Evolutionary conservation across 495 filamentous ascomycete species (phyloP), one percentile per base, ranked within the genome.

Genomic region (Penicillium egyptiacum): DNA sequence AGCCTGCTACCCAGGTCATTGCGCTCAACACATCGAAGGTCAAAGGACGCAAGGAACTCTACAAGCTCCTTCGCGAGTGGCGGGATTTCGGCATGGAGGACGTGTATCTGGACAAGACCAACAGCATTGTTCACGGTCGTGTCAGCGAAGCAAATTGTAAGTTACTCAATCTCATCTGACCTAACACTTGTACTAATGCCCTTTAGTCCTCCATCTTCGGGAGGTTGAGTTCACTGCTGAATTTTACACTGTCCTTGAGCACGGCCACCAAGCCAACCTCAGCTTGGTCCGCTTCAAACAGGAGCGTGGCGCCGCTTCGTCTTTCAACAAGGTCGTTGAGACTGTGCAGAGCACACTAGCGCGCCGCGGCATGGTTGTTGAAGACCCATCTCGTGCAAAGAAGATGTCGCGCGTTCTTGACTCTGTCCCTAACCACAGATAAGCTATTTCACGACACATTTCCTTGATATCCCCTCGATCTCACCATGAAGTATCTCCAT

Each of bases 211-310:
- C 23, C 74, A 83, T 37, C 78, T 96, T 58, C 90, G 90, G 59
- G 85, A 87, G 26, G 88, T 95, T 8, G 79, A 85, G 17, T 89
- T 98, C 65, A 87, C 89, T 4, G 81, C 83, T 44, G 90, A 97
- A 65, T 80, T 98, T 62, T 92, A 90, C 72, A 89, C 85, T 10
- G 84, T 95, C 11, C 86, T 92, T 31, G 88, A 95, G 68, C 87
- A 90, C 59, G 88, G 89, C 25, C 73, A 74, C 33, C 83, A 80
- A 62, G 79, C 83, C 51, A 83, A 83, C 54, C 80, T 96, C 17
- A 86, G 85, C 69, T 82, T 96, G 42, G 89, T 87, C 23, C 85
- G 89, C 16, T 89, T 97, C 73, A 91, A 87, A 28, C 93, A 96
- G 65, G 89, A 92, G 64, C 83, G 85, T 44, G 94, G 94, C 17